Conservation (phyloP, 1,284 basidiomycete species). For the Ustilago trichophora region DNA sequence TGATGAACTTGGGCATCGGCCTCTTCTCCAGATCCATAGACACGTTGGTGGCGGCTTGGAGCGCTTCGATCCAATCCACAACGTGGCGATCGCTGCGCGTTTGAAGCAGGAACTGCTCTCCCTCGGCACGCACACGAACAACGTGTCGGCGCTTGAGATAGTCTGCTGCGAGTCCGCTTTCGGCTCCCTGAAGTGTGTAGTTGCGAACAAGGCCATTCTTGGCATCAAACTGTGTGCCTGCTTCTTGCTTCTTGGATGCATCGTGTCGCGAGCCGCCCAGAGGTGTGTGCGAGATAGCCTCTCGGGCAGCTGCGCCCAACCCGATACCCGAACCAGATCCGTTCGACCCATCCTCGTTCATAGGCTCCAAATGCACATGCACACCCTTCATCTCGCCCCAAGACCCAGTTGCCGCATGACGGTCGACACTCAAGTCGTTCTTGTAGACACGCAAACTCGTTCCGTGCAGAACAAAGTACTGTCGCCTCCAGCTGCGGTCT, state of each 20-base stretch:
- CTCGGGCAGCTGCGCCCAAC: constrained; percentile 34
- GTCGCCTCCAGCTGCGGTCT: constrained; percentile 89
- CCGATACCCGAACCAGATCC: constrained; percentile 26
- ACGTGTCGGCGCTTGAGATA: constrained; percentile 94
- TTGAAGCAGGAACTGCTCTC: constrained; percentile 96
- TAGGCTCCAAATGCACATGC: constrained; percentile 57
- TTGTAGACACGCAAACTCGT: constrained; percentile 87
- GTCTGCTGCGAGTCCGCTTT: constrained; percentile 92
- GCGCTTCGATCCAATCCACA: constrained; percentile 94
- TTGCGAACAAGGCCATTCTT: constrained; percentile 68
- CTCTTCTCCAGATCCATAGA: constrained; percentile 88
- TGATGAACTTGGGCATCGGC: constrained; percentile 68
- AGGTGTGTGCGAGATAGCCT: constrained; percentile 43
- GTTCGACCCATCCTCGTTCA: constrained; percentile 54
- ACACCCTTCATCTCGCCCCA: constrained; percentile 64
- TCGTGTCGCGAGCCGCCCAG: constrained; percentile 22
- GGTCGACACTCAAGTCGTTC: constrained; percentile 67
- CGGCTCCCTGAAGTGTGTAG: constrained; percentile 89
- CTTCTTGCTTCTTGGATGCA: constrained; percentile 9
- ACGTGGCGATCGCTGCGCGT: constrained; percentile 84
- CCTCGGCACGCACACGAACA: constrained; percentile 89
- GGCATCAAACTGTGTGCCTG: constrained; percentile 17
- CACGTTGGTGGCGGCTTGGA: constrained; percentile 93
- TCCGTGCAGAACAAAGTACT: constrained; percentile 90
- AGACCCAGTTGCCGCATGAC: constrained; percentile 64